Percentiles rank a stretch among this genome's conserved stretches.
Conservation (phyloP, 495 filamentous ascomycete species). For the Penicillium soppii region DNA sequence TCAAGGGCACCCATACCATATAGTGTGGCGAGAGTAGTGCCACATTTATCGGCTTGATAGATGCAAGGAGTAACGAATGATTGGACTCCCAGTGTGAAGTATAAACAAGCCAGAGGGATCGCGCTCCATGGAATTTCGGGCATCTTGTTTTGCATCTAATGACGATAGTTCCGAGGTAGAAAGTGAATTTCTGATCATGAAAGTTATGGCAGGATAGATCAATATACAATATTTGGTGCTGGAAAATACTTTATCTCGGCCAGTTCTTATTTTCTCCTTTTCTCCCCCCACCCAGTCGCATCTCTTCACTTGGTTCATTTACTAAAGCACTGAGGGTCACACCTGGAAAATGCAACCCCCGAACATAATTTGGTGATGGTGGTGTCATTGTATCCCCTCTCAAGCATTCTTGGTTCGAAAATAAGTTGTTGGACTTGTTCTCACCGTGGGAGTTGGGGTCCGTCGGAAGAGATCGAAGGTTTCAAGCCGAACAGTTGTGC, state of each 20-base stretch:
- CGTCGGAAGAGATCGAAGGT: not conserved
- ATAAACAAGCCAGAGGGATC: not conserved
- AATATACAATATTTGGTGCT: not conserved
- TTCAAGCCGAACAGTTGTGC: not conserved
- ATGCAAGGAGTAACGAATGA: constrained; percentile 18
- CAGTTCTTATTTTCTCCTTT: no score
- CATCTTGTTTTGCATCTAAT: not conserved
- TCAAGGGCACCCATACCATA: constrained; percentile 10
- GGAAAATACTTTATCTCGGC: no score
- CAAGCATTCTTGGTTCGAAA: not conserved
- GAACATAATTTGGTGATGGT: constrained; percentile 8
- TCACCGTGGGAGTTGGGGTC: not conserved
- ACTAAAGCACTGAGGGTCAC: not conserved
- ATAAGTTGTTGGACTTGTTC: not conserved
- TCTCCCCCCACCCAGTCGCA: no score
- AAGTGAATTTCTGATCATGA: not conserved
- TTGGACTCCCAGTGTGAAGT: not conserved
- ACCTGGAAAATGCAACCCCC: constrained; percentile 16
- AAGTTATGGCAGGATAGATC: not conserved
- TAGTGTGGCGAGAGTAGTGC: constrained; percentile 13
- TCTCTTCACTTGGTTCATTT: not conserved
- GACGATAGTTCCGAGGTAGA: not conserved
- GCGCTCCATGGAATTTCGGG: not conserved
- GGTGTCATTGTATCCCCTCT: constrained; percentile 14
- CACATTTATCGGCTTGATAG: constrained; percentile 22